Percentiles rank a stretch among this genome's conserved stretches.
phyloP scores from a whole-genome alignment of 768 basidiomycete species.

The Daedalea quercina region DNA sequence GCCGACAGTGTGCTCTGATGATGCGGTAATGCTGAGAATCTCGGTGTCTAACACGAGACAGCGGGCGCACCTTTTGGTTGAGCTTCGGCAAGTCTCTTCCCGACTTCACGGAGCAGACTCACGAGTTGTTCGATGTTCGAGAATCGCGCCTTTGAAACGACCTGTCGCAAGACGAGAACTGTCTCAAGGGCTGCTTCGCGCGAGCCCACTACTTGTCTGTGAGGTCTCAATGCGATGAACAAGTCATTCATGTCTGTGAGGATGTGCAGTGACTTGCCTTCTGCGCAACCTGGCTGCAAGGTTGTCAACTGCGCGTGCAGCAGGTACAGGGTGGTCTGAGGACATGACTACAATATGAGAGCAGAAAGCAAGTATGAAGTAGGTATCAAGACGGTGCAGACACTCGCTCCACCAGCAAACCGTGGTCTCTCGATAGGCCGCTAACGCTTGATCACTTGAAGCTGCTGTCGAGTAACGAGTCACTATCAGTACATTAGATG shows the following conservation, averaged over 20 bases:
- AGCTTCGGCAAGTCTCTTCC: slow-evolving; percentile 76
- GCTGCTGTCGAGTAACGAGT: too few species aligned
- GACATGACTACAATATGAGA: slow-evolving; percentile 28
- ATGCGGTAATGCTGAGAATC: not conserved
- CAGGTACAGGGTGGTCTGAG: slow-evolving; percentile 29
- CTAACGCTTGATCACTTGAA: too few species aligned
- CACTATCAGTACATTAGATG: too few species aligned
- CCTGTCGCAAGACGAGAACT: slow-evolving; percentile 78
- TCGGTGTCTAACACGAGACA: not conserved
- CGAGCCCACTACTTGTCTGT: slow-evolving; percentile 88
- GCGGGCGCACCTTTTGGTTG: slow-evolving; percentile 80
- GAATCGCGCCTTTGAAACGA: slow-evolving; percentile 83
- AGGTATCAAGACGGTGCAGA: too few species aligned
- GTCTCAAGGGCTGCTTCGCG: slow-evolving; percentile 87
- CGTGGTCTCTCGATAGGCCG: too few species aligned
- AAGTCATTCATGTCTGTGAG: slow-evolving; percentile 9
- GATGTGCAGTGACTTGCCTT: slow-evolving; percentile 43
- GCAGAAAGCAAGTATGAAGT: not conserved
- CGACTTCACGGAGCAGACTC: slow-evolving; percentile 70
- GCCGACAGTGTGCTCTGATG: slow-evolving; percentile 84
- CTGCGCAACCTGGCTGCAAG: slow-evolving; percentile 65
- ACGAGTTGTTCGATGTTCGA: slow-evolving; percentile 83
- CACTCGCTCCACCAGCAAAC: too few species aligned
- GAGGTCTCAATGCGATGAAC: slow-evolving; percentile 2
- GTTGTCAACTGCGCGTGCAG: slow-evolving; percentile 56